Evolutionary conservation across 2,329 filamentous ascomycete genomes (phyloP), one percentile per base, ranked within the genome.

Genomic region (Fusarium chuoi): DNA sequence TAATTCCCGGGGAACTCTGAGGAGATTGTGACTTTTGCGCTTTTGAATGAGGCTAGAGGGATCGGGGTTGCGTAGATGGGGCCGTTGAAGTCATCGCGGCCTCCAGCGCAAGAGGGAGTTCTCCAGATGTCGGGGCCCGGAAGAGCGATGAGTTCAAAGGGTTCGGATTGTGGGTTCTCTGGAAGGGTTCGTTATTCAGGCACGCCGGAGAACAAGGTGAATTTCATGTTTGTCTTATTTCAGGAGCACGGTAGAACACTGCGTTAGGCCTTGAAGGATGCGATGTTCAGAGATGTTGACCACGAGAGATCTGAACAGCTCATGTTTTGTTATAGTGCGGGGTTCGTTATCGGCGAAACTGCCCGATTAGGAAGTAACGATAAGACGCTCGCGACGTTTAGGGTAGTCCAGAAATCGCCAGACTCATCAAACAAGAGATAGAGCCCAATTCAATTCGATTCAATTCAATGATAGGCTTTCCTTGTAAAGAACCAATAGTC

Each of bases 111-210:
- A 7, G 48, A 14, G 3, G 63, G 63, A 28, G 63, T 65, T 28
- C 63, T 49, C 63, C 63, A 65, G 2, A 65, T 36, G 28, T 65
- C 63, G 1, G 63, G 63, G 2, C 63, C 63, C 0, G 60, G 33
- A 3, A 46, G 11, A 14, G 60, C 63, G 5, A n/a, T 3, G 15
- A 65, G 48, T 39, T 55, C 46, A 13, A 65, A 65, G 2, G 35
- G 6, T 7, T 65, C 20, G 4, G 35, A 15, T 7, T 7, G 24
- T 22, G 48, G 60, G 2, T 65, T 22, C 0, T 8, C 17, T 24
- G 60, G 63, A 6, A 65, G 14, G 2, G 5, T 0, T 2, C 35
- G 1, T 6, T 65, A 60, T 0, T 11, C 8, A 0, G 60, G 7
- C 7, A 20, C 17, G 9, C 60, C 24, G 0, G 60, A 65, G 4